phyloP scores from a whole-genome alignment of 2,329 filamentous ascomycete genomes.

The Fulvia fulva region DNA sequence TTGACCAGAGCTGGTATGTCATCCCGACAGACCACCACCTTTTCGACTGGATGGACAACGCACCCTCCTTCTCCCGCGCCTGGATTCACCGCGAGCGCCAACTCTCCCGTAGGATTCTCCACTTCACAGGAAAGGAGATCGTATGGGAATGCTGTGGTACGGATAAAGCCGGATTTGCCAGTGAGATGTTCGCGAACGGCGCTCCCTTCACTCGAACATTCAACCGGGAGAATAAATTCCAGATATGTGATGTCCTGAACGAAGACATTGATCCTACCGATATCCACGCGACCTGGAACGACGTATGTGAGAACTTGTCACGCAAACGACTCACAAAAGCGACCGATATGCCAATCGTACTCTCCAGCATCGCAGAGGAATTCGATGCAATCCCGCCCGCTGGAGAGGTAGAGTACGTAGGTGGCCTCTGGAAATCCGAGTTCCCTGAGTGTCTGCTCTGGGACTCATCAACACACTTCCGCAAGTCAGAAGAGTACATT shows the following conservation, averaged over 20 bases:
- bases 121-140: not conserved
- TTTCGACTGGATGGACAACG: not conserved
- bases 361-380: not conserved
- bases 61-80: constrained; percentile 1
- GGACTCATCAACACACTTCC: not conserved
- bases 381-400: not conserved
- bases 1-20: not conserved
- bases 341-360: constrained; percentile 2
- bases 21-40: not conserved
- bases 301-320: not conserved
- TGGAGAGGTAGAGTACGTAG: not conserved
- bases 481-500: not conserved
- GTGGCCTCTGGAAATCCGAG: not conserved
- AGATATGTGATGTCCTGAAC: not conserved
- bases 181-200: constrained; percentile 2
- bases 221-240: not conserved
- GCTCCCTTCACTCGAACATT: not conserved
- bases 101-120: not conserved
- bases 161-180: not conserved
- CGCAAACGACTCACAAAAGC: not conserved
- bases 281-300: constrained; percentile 1
- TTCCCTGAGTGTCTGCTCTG: not conserved
- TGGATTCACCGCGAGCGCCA: constrained; percentile 1
- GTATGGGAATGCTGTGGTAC: constrained; percentile 3
- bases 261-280: not conserved